Conservation (phyloP, 305 asterid species). For the Solanum hybrid region DNA sequence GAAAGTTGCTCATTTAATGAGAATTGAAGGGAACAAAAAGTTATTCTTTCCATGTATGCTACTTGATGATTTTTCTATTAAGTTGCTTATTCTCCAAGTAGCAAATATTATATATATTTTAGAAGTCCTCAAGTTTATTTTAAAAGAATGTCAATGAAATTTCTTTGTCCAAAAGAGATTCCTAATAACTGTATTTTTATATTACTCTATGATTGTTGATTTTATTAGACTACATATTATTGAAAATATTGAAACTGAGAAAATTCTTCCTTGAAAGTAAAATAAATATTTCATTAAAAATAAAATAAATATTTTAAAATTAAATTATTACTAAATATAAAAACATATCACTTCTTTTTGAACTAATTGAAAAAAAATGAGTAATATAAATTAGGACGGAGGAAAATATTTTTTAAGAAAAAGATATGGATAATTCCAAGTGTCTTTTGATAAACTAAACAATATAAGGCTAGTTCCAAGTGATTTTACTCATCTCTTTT, state of each 20-base stretch:
- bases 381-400: neutral
- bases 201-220: neutral
- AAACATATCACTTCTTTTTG: too few relatives aligned
- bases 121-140: neutral
- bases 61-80: neutral
- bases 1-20: too few relatives aligned
- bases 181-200: neutral
- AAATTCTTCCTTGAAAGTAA: neutral
- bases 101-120: neutral
- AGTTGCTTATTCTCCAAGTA: conserved; percentile 3
- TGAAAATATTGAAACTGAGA: neutral
- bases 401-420: neutral
- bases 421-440: neutral
- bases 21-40: neutral
- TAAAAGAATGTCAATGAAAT: neutral
- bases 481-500: neutral
- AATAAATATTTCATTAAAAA: too few relatives aligned
- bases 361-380: too few relatives aligned
- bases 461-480: neutral
- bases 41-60: neutral
- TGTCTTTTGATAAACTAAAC: neutral
- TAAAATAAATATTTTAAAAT: neutral
- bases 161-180: neutral
- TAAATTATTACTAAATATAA: neutral
- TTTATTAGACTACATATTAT: neutral